Evolutionary conservation across 1,139 yeast species (phyloP).

Genomic region (Blastobotrys petasosporus): DNA sequence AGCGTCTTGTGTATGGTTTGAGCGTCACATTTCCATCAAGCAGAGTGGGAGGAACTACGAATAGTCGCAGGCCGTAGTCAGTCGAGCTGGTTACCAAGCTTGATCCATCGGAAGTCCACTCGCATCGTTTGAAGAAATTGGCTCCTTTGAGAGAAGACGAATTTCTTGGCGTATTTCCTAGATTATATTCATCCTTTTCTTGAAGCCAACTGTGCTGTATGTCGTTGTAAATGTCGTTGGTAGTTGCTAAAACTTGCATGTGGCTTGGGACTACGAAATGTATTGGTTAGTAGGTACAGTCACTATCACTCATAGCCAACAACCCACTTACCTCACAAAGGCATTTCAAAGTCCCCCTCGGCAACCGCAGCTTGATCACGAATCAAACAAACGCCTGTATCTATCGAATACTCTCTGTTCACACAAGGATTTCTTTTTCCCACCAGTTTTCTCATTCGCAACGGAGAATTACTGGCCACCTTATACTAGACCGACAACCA

Average conservation of each 20-base stretch:
- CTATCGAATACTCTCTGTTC: too few species aligned
- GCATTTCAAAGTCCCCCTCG: too few species aligned
- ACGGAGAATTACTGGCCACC: too few species aligned
- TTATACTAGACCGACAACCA: too few species aligned
- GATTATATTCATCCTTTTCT: background rate
- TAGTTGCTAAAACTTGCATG: constrained; percentile 1
- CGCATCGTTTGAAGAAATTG: constrained; percentile 6
- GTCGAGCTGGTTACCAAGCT: constrained; percentile 28
- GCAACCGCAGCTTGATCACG: too few species aligned
- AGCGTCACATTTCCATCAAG: constrained; percentile 14
- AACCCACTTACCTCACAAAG: too few species aligned
- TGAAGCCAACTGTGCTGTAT: background rate
- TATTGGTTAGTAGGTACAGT: too few species aligned
- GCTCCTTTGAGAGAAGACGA: background rate
- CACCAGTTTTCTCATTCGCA: too few species aligned
- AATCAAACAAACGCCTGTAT: too few species aligned
- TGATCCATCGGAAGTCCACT: constrained; percentile 33
- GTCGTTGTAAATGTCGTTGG: background rate
- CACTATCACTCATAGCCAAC: too few species aligned
- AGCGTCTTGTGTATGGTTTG: constrained; percentile 26
- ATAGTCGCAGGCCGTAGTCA: constrained; percentile 29
- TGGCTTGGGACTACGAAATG: too few species aligned
- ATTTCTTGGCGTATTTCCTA: constrained; percentile 1
- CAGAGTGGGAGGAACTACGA: constrained; percentile 28
- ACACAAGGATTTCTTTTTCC: too few species aligned